Base-by-base conservation (phyloP, 495 filamentous ascomycete species). In the Thermochaetoides thermophila region DNA sequence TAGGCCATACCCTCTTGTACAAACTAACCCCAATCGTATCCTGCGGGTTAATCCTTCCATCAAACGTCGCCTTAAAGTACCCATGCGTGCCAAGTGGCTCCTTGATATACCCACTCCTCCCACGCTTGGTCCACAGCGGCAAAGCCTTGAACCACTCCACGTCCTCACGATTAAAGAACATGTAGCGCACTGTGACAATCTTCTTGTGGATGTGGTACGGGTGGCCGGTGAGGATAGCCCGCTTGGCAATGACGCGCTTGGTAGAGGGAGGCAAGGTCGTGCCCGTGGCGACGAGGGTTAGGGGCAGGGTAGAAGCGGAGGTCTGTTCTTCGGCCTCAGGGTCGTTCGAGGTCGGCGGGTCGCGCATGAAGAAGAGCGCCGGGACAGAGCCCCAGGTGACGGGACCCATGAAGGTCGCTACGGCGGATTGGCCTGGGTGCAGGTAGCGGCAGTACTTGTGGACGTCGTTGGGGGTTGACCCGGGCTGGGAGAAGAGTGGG, bases 41-140 rank as follows among this genome's bases (percentile, higher is more conserved):
- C 57, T 91, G 79, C 4, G 89, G 84, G 57, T 93, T 93, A 53
- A 96, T 83, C 52, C 76, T 81, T 16, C 77, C 84, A 56, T 97
- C 91, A 62, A 97, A 97, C 14, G 80, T 92, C 5, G 86, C 87
- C 71, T 97, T 97, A 66, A 96, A 96, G 63, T 96, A 97, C 30
- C 89, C 89, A 59, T 97, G 89, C 17, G 89, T 97, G 46, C 89
- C 89, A 40, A 97, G 60, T 43, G 76, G 68, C 64, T 97, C 89
- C 64, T 92, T 93, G 58, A 96, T 74, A 45, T 73, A 91, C 9
- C 89, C 89, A 39, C 69, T 77, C 46, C 87, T 68, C 1, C 89
- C 89, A 30, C 89, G 60, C 59, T 72, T 83, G 20, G 89, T 97
- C 84, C 87, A 97, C 37, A 97, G 60, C 42, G 84, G 85, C 50